Conservation (phyloP, 257 asterid genomes). For the Nicotiana paniculata region DNA sequence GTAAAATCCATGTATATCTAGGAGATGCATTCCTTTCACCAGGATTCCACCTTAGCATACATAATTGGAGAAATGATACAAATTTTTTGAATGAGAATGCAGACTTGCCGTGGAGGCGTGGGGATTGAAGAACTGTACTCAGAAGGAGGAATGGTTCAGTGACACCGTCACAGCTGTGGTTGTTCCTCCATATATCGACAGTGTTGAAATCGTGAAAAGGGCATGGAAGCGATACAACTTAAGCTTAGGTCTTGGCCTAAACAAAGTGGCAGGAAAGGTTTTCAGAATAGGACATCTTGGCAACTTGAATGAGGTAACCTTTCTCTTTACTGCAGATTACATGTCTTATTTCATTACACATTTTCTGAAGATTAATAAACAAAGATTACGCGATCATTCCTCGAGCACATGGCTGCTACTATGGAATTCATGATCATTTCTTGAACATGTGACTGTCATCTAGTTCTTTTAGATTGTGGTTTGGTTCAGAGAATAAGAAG, state of each 20-base stretch:
- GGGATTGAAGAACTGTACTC: slow-evolving; percentile 99
- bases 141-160: slow-evolving; percentile 92
- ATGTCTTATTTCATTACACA: not conserved
- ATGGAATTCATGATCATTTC: not conserved
- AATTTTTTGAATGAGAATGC: not conserved
- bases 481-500: not conserved
- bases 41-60: not conserved
- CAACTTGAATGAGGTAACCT: slow-evolving; percentile 67
- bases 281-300: slow-evolving; percentile 99
- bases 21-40: too few species aligned
- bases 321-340: not conserved
- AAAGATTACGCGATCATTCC: not conserved
- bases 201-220: slow-evolving; percentile 65
- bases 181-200: slow-evolving; percentile 75
- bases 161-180: slow-evolving; percentile 94
- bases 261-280: slow-evolving; percentile 96
- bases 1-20: too few species aligned
- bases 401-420: not conserved
- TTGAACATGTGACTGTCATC: not conserved
- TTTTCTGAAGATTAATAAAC: not conserved
- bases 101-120: slow-evolving; percentile 98
- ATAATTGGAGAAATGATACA: not conserved
- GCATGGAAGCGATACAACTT: slow-evolving; percentile 96
- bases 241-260: slow-evolving; percentile 93
- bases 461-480: not conserved